Evolutionary conservation across 2,329 filamentous ascomycete species (phyloP), one percentile per base, ranked within the genome.

Genomic region (Calonectria pauciramosa): DNA sequence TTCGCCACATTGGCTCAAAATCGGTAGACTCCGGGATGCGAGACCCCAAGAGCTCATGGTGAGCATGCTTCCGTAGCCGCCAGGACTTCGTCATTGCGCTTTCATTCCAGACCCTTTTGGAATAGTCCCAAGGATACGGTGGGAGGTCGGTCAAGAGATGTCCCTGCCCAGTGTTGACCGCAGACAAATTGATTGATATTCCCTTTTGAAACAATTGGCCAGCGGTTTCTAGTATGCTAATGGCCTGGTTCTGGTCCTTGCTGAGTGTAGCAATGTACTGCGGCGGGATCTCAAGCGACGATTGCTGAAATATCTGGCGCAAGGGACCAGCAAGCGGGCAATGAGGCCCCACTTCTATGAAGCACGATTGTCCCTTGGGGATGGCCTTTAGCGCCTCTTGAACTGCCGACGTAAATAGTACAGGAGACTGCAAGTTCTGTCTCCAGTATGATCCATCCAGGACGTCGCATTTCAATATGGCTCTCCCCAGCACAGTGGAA

Each of bases 241-340:
- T 10, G 0, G 51, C 16, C 18, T 54, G 51, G 26, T 20, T 5
- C 7, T 54, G 26, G 5, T 32, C 51, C 51, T 54, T 54, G 51
- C 16, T 54, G 14, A 54, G 26, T 32, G 47, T 51, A 10, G 30
- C 2, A 2, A 67, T 32, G 30, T 52, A 67, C 10, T 36, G 47
- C 3, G 44, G 66, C 1, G 89, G 78, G 63, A 88, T 85, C 52
- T 87, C 84, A 0, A 83, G 80, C 0, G 83, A 77, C 52, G 83
- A 81, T 51, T 77, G 73, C 7, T 83, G 79, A 63, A 81, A 78
- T 10, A 77, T 82, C 63, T 82, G 77, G 5, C 75, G 49, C 13
- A 81, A 32, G 11, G 78, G 77, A 0, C 80, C 79, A 9, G 68
- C 34, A 2, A 82, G 70, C 13, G 79, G 73, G 11, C 72, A 67